Evolutionary conservation across 1,284 basidiomycete genomes (phyloP), one percentile per base, ranked within the genome.

Genomic region (Apiotrichum gracile): DNA sequence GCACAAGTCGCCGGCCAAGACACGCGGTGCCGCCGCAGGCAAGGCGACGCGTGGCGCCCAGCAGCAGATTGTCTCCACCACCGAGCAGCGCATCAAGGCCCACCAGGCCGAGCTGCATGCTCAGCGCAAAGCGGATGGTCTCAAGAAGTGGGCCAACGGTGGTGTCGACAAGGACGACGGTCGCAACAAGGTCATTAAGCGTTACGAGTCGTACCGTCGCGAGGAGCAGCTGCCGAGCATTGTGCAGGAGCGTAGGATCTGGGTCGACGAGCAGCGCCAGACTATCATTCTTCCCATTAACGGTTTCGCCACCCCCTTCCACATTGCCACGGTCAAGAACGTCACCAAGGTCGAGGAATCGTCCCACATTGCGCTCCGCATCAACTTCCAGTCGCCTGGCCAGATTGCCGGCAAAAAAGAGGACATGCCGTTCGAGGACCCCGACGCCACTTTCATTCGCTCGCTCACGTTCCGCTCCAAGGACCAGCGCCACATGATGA

Each of bases 381-480:
- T 99, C 76, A 98, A 98, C 77, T 97, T 98, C 79, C 92, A 97
- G 72, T 96, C 93, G 1, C 96, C 96, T 1, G 96, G 96, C 45
- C 93, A 97, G 71, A 85, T 97, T 44, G 88, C 91, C 0, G 96
- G 96, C 37, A 97, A 96, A 79, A 98, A 99, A 77, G 96, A 99
- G 70, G 96, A 99, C 63, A 97, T 92, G 58, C 96, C 96, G 0
- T 98, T 98, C 65, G 94, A 98, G 74, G 90, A 97, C 70, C 91
- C 94, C 2, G 90, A 96, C 60, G 86, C 94, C 1, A 97, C 91
- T 4, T 99, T 98, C 67, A 86, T 98, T 64, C 89, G 93, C 49
- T 97, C 92, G 5, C 83, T 96, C 58, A 91, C 91, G 0, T 98
- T 94, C 76, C 87, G 94, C 45, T 94, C 91, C 4, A 81, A 85